A percentile compares a stretch with the other conserved stretches of the same genome.
phyloP scores from a whole-genome alignment of 176 grass and related monocot species.

The Melocanna baccifera region DNA sequence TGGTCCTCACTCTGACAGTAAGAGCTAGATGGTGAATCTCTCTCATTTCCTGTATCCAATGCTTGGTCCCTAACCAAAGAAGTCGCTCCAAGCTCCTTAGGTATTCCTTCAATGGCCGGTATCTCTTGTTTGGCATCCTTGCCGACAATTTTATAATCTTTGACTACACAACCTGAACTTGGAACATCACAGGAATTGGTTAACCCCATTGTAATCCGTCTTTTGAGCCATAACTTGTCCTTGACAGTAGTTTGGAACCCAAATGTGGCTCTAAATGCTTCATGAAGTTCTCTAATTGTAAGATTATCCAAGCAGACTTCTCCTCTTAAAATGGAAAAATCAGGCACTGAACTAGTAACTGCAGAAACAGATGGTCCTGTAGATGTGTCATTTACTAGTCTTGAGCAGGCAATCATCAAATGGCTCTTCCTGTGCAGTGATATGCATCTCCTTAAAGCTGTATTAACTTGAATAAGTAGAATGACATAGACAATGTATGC shows the following conservation, averaged over 20 bases:
- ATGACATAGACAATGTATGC: background rate
- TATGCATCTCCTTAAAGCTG: conserved; percentile 35
- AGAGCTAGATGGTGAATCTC: conserved; percentile 41
- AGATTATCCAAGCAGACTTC: conserved; percentile 89
- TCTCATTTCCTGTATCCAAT: conserved; percentile 30
- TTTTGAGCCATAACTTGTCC: conserved; percentile 98
- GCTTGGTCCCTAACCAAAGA: conserved; percentile 40
- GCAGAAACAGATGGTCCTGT: background rate
- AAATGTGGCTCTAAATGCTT: conserved; percentile 90
- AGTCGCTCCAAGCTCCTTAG: conserved; percentile 33
- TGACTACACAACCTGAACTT: conserved; percentile 70
- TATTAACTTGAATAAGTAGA: conserved; percentile 20
- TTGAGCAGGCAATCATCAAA: conserved; percentile 15
- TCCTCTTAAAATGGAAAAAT: conserved; percentile 84
- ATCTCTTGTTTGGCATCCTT: conserved; percentile 35
- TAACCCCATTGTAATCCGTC: conserved; percentile 90
- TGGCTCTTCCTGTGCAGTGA: conserved; percentile 50
- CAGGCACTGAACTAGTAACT: conserved; percentile 55
- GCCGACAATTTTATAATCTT: conserved; percentile 68
- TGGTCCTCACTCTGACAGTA: conserved; percentile 47
- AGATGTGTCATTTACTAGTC: no score
- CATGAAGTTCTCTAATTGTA: conserved; percentile 93
- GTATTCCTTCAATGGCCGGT: background rate
- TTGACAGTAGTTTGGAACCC: conserved; percentile 90
- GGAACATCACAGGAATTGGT: conserved; percentile 84